Conservation (phyloP, 2,329 filamentous ascomycete genomes). For the Myriangium duriaei region DNA sequence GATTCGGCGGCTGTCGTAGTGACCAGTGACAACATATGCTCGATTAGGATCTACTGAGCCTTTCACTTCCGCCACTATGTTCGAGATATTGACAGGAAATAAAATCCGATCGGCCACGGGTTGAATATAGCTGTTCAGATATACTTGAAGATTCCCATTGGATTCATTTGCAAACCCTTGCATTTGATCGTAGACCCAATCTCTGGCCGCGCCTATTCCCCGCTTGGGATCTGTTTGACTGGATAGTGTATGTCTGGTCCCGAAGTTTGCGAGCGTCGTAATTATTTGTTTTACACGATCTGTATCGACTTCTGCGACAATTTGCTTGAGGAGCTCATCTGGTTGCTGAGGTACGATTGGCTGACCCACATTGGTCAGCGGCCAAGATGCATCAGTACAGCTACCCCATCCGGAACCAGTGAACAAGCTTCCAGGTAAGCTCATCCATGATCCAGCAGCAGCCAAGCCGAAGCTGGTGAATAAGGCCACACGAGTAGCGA, state of each 20-base stretch:
- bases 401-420: no score
- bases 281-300: constrained; percentile 39
- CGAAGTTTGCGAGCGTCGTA: constrained; percentile 42
- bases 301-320: constrained; percentile 29
- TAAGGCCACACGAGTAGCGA: no score
- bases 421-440: no score
- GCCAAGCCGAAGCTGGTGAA: no score
- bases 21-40: constrained; percentile 42
- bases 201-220: constrained; percentile 44
- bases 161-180: constrained; percentile 34
- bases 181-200: constrained; percentile 44
- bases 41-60: constrained; percentile 37
- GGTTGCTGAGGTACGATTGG: constrained; percentile 30
- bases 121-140: constrained; percentile 41
- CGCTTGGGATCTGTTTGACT: constrained; percentile 37
- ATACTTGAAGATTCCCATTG: constrained; percentile 40
- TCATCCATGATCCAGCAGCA: no score
- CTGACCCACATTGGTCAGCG: constrained; percentile 26
- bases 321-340: constrained; percentile 26
- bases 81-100: constrained; percentile 41
- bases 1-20: constrained; percentile 43
- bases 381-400: constrained; percentile 29
- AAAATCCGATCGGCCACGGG: constrained; percentile 33
- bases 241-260: constrained; percentile 45
- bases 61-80: constrained; percentile 40